Percentiles rank a stretch among this genome's conserved stretches.
These are phyloP conservation scores for Trametes pubescens DNA, from an alignment of 1,284 basidiomycete species.

Conservation along the genomic window DNA sequence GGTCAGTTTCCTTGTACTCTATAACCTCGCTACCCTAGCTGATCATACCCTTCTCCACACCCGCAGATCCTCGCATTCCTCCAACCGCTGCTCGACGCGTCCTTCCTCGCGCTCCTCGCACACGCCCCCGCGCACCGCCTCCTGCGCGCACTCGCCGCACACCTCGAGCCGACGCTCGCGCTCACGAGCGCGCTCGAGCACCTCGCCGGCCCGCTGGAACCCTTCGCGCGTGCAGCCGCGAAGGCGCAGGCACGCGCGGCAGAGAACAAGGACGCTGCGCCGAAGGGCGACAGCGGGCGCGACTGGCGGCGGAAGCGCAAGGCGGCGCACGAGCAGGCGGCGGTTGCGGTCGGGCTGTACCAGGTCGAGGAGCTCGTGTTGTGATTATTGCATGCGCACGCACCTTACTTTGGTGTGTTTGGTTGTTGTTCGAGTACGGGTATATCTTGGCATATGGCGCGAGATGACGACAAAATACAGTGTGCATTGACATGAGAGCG, in stretches of 20 bases:
- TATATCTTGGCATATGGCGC: not conserved
- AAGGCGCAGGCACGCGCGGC: slow-evolving; percentile 56
- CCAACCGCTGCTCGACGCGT: slow-evolving; percentile 71
- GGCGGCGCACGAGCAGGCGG: slow-evolving; percentile 57
- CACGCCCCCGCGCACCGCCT: slow-evolving; percentile 61
- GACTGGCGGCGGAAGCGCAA: slow-evolving; percentile 69
- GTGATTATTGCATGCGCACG: slow-evolving; percentile 38
- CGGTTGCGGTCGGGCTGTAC: slow-evolving; percentile 67
- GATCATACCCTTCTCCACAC: not conserved
- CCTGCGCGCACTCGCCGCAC: slow-evolving; percentile 56
- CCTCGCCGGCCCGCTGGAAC: slow-evolving; percentile 66
- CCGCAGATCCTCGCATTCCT: slow-evolving; percentile 64
- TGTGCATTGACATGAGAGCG: slow-evolving; percentile 21
- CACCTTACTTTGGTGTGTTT: not conserved
- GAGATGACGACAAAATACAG: slow-evolving; percentile 7
- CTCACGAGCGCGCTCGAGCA: slow-evolving; percentile 57
- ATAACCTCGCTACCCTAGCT: not conserved
- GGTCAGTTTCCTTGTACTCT: slow-evolving; percentile 44
- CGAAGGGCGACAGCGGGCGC: slow-evolving; percentile 42
- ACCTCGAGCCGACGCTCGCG: slow-evolving; percentile 61
- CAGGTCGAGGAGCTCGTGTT: slow-evolving; percentile 74
- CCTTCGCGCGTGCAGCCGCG: slow-evolving; percentile 56
- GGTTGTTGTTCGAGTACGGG: not conserved
- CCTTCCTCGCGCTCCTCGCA: slow-evolving; percentile 69
- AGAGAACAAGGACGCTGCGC: slow-evolving; percentile 27